Evolutionary conservation across 164 flowering plant genomes (phyloP).

Genomic region (Buxus sempervirens): DNA sequence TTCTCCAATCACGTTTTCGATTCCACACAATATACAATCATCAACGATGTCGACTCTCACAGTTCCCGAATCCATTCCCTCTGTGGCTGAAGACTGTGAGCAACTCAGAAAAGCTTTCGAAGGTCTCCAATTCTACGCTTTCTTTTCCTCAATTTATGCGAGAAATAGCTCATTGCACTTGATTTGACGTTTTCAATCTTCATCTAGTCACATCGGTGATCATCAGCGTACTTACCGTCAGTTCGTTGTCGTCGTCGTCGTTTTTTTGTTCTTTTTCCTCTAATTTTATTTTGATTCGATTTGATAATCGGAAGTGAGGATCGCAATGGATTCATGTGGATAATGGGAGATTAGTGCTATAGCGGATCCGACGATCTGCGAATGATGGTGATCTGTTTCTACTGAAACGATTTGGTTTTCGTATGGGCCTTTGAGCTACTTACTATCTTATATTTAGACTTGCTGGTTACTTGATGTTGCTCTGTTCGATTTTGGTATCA

Average conservation of each 20-base stretch:
- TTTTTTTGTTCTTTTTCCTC: background rate
- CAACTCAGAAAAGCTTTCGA: conserved; percentile 57
- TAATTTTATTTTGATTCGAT: background rate
- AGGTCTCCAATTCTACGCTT: conserved; percentile 24
- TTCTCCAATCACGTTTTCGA: conserved; percentile 6
- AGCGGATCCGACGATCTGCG: background rate
- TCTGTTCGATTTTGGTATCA: background rate
- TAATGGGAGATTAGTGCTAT: background rate
- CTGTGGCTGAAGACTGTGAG: conserved; percentile 51
- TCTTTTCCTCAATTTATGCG: too few relatives aligned
- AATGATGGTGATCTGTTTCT: background rate
- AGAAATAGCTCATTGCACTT: too few relatives aligned
- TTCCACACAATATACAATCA: background rate
- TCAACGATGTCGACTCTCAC: conserved; percentile 43
- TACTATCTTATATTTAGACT: too few relatives aligned
- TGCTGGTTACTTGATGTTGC: background rate
- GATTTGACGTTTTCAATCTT: too few relatives aligned
- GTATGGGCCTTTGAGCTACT: background rate
- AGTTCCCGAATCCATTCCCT: conserved; percentile 44
- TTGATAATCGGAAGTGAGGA: background rate
- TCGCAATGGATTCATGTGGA: background rate
- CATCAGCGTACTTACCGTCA: too few relatives aligned
- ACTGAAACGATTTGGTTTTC: background rate
- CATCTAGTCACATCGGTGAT: too few relatives aligned
- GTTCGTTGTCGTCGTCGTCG: too few relatives aligned